Percentiles rank a stretch among this genome's conserved stretches.
These are phyloP conservation scores for Diaporthe batatas DNA, from an alignment of 2,329 filamentous ascomycete species.

Conservation along the genomic window DNA sequence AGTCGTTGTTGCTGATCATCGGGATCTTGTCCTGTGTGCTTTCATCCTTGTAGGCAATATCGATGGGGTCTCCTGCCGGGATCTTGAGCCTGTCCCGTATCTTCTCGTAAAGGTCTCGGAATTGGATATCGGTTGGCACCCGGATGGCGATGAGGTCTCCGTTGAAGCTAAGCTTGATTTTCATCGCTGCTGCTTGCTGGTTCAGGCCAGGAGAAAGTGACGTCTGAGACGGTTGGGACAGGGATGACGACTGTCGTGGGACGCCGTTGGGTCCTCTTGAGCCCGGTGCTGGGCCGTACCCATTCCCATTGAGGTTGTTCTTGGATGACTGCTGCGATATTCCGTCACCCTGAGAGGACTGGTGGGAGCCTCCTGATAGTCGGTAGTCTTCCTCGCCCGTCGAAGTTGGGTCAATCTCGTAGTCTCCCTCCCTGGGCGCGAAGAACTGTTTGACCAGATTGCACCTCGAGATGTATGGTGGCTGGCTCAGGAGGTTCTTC, in stretches of 20 bases:
- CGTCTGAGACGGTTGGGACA: slow-evolving; percentile 68
- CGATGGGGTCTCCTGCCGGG: slow-evolving; percentile 74
- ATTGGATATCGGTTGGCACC: slow-evolving; percentile 84
- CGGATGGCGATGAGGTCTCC: slow-evolving; percentile 93
- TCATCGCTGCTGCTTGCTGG: slow-evolving; percentile 72
- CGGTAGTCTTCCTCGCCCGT: slow-evolving; percentile 79
- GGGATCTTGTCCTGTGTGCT: slow-evolving; percentile 79
- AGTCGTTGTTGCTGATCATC: slow-evolving; percentile 83
- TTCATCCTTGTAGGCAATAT: slow-evolving; percentile 90
- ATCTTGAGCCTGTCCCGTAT: slow-evolving; percentile 87
- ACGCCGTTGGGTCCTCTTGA: slow-evolving; percentile 56
- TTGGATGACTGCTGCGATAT: slow-evolving; percentile 75
- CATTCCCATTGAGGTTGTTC: slow-evolving; percentile 71
- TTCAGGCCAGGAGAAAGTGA: slow-evolving; percentile 66
- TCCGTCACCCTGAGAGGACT: slow-evolving; percentile 72
- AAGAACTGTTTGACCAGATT: slow-evolving; percentile 92
- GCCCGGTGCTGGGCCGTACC: slow-evolving; percentile 65
- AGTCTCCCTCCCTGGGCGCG: slow-evolving; percentile 88
- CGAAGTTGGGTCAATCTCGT: slow-evolving; percentile 84
- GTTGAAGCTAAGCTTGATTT: slow-evolving; percentile 95
- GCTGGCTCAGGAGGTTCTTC: slow-evolving; percentile 87
- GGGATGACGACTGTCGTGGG: slow-evolving; percentile 60
- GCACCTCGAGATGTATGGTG: slow-evolving; percentile 85
- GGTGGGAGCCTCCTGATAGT: slow-evolving; percentile 77
- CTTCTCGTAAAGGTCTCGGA: slow-evolving; percentile 83